A percentile compares a stretch with the other conserved stretches of the same genome.
Conservation (phyloP, 768 basidiomycete genomes). For the Mycena pura region DNA sequence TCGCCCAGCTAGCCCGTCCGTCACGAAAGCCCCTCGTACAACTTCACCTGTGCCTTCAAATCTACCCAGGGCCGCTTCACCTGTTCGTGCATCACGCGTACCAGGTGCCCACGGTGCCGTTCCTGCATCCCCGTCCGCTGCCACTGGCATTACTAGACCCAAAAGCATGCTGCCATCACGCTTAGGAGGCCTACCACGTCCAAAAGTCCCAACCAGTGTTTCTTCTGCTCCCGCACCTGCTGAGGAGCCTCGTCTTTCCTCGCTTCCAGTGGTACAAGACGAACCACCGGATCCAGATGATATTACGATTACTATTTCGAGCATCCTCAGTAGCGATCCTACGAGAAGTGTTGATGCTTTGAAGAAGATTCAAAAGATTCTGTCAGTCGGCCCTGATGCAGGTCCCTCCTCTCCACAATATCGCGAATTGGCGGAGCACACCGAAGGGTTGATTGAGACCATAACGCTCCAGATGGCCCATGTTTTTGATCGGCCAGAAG, state of each 20-base stretch:
- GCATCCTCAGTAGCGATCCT: conserved; percentile 87
- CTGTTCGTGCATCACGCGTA: conserved; percentile 42
- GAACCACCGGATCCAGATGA: conserved; percentile 57
- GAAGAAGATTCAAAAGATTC: conserved; percentile 89
- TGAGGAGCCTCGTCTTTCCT: conserved; percentile 22
- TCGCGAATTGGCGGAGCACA: conserved; percentile 78
- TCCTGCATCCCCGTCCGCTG: conserved; percentile 50
- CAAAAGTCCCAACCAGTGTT: conserved; percentile 43
- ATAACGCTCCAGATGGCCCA: conserved; percentile 92
- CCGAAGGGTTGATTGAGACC: conserved; percentile 87
- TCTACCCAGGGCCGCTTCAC: conserved; percentile 49
- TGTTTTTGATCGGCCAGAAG: conserved; percentile 84
- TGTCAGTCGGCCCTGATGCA: conserved; percentile 76
- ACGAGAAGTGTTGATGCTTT: conserved; percentile 89
- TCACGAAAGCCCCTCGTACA: conserved; percentile 33
- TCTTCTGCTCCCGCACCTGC: conserved; percentile 24
- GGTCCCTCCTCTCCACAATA: conserved; percentile 74
- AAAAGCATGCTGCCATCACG: conserved; percentile 80
- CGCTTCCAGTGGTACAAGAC: conserved; percentile 22
- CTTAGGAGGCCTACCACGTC: conserved; percentile 69
- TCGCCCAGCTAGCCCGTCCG: conserved; percentile 57
- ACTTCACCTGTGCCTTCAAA: conserved; percentile 49
- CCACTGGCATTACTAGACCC: conserved; percentile 54
- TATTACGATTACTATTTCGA: conserved; percentile 84
- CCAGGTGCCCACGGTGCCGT: conserved; percentile 34